Percentiles rank a stretch among this genome's conserved stretches.
Conservation (phyloP, 305 asterid species). For the Caryopteris hybrid region DNA sequence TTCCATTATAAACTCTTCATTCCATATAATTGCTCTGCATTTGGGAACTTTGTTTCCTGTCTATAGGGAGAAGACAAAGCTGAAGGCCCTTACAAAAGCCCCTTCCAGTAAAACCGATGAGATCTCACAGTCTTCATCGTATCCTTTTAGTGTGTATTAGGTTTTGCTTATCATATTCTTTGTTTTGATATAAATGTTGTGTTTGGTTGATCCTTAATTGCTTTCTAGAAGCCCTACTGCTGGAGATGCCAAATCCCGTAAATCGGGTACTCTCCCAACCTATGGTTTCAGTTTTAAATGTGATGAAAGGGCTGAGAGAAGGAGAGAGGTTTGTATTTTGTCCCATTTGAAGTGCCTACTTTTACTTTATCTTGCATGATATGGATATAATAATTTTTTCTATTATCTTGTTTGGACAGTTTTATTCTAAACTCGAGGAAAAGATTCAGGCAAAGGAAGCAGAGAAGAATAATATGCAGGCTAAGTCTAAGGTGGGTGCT, state of each 20-base stretch:
- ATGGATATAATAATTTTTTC: slow-evolving; percentile 4
- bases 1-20: background rate
- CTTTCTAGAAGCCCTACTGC: slow-evolving; percentile 54
- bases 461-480: slow-evolving; percentile 73
- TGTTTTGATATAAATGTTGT: background rate
- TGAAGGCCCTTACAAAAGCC: slow-evolving; percentile 44
- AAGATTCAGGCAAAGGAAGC: slow-evolving; percentile 89
- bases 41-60: slow-evolving; percentile 32
- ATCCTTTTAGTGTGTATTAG: slow-evolving; percentile 36
- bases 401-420: slow-evolving; percentile 41
- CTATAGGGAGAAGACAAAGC: slow-evolving; percentile 57
- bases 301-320: slow-evolving; percentile 90
- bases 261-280: slow-evolving; percentile 66
- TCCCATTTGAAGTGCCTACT: background rate
- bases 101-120: slow-evolving; percentile 49
- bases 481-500: slow-evolving; percentile 54
- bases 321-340: slow-evolving; percentile 71
- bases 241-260: slow-evolving; percentile 61
- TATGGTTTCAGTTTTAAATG: slow-evolving; percentile 86
- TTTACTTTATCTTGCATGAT: slow-evolving; percentile 5
- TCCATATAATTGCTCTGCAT: slow-evolving; percentile 7
- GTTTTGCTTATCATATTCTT: background rate
- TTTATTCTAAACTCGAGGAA: slow-evolving; percentile 86
- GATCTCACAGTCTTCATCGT: slow-evolving; percentile 44
- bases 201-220: slow-evolving; percentile 43